These are phyloP conservation scores for Boechera divaricarpa DNA, from an alignment of 345 rosid species.

Conservation along the genomic window DNA sequence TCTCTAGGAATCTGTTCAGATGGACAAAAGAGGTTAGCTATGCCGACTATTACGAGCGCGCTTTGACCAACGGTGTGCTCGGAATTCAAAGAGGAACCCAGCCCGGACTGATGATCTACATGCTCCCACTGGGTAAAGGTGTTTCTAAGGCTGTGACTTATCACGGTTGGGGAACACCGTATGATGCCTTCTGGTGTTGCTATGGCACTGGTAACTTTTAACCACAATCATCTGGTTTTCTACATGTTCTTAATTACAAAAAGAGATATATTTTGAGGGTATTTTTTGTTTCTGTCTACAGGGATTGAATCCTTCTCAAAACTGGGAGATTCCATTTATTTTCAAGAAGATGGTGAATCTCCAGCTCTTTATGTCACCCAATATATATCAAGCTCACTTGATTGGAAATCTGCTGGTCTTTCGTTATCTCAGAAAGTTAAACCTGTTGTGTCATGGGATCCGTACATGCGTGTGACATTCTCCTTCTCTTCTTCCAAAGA, in stretches of 20 bases:
- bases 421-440: constrained; percentile 65
- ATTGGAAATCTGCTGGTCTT: constrained; percentile 71
- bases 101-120: constrained; percentile 94
- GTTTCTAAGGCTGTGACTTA: constrained; percentile 73
- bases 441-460: constrained; percentile 71
- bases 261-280: not conserved
- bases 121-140: constrained; percentile 85
- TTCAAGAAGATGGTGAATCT: constrained; percentile 68
- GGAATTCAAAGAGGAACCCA: constrained; percentile 91
- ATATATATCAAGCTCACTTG: constrained; percentile 72
- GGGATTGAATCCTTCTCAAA: constrained; percentile 92
- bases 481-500: constrained; percentile 51
- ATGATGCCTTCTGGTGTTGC: constrained; percentile 92
- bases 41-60: constrained; percentile 95
- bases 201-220: constrained; percentile 79
- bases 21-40: constrained; percentile 93
- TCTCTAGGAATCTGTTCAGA: constrained; percentile 82
- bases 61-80: constrained; percentile 86
- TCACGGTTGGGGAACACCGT: constrained; percentile 88
- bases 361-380: constrained; percentile 83
- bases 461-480: constrained; percentile 60
- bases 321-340: constrained; percentile 93
- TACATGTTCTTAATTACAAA: not conserved
- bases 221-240: constrained; percentile 10
- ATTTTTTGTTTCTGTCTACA: constrained; percentile 33